Evolutionary conservation across 1,284 basidiomycete species (phyloP).

Genomic region (Peniophora sp.): DNA sequence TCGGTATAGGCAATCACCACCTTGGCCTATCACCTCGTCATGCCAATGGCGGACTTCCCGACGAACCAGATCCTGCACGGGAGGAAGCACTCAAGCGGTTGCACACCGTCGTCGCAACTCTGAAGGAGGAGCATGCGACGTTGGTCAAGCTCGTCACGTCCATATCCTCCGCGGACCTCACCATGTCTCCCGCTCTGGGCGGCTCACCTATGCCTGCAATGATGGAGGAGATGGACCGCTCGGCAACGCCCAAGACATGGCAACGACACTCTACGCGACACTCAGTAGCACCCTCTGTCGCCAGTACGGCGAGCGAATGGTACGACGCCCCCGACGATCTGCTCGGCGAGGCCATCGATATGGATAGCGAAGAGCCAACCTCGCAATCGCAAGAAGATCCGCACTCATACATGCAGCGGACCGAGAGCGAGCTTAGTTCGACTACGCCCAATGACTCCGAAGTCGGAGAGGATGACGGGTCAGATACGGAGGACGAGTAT

Average conservation of each 20-base stretch:
- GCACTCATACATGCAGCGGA: background rate
- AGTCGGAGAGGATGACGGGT: conserved; percentile 21
- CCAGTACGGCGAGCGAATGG: conserved; percentile 59
- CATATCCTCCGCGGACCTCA: conserved; percentile 27
- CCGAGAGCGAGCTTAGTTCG: background rate
- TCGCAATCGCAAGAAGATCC: background rate
- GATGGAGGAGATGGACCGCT: conserved; percentile 35
- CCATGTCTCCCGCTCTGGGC: conserved; percentile 22
- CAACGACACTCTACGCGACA: conserved; percentile 31
- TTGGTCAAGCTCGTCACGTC: conserved; percentile 39
- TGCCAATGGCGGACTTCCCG: too few species aligned
- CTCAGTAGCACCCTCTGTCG: conserved; percentile 48
- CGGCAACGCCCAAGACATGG: conserved; percentile 16
- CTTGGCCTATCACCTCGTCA: too few species aligned
- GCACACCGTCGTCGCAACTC: conserved; percentile 27
- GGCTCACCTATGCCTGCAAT: conserved; percentile 38
- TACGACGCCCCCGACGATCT: conserved; percentile 56
- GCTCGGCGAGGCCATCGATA: conserved; percentile 35
- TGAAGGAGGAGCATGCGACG: conserved; percentile 52
- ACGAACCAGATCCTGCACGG: too few species aligned
- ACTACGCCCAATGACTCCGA: background rate
- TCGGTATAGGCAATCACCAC: too few species aligned
- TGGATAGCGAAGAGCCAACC: background rate
- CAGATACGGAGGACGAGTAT: conserved; percentile 29
- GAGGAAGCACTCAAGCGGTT: background rate